A percentile compares a stretch with the other conserved stretches of the same genome.
phyloP scores from a whole-genome alignment of 352 stramenopile species.

The Pythium myriotylum region DNA sequence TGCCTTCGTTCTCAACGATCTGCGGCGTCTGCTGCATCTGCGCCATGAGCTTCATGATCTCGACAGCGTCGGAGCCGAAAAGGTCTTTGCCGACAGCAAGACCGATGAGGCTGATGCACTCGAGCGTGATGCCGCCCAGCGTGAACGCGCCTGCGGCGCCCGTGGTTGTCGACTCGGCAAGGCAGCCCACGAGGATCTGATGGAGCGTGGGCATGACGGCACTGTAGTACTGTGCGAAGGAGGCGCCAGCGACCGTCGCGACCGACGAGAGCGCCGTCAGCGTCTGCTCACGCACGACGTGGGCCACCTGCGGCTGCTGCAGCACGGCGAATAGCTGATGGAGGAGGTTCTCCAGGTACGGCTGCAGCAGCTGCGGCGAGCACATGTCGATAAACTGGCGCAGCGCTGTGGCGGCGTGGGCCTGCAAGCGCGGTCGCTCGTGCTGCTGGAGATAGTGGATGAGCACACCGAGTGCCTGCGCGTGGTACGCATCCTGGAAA shows the following conservation, averaged over 20 bases:
- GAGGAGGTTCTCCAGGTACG: slow-evolving; percentile 78
- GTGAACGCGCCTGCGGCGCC: slow-evolving; percentile 59
- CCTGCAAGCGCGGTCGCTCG: slow-evolving; percentile 64
- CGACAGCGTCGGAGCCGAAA: slow-evolving; percentile 67
- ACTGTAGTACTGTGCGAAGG: slow-evolving; percentile 76
- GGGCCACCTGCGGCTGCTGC: slow-evolving; percentile 44
- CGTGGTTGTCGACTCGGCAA: slow-evolving; percentile 54
- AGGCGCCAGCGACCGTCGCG: slow-evolving; percentile 59
- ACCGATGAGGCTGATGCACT: slow-evolving; percentile 84
- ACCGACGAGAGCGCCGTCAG: slow-evolving; percentile 84
- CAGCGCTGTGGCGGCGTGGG: slow-evolving; percentile 72
- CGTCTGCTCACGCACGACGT: slow-evolving; percentile 77
- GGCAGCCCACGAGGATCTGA: slow-evolving; percentile 63
- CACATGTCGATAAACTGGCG: slow-evolving; percentile 89
- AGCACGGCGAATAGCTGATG: slow-evolving; percentile 69
- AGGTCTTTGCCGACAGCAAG: slow-evolving; percentile 72
- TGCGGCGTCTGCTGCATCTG: slow-evolving; percentile 83
- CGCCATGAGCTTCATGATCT: slow-evolving; percentile 85
- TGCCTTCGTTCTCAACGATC: slow-evolving; percentile 81
- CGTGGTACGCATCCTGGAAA: slow-evolving; percentile 81
- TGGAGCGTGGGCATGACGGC: slow-evolving; percentile 77
- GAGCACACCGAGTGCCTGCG: slow-evolving; percentile 60
- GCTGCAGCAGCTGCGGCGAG: slow-evolving; percentile 54
- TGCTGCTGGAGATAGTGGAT: slow-evolving; percentile 68
- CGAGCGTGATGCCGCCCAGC: slow-evolving; percentile 82